Evolutionary conservation across 2,329 filamentous ascomycete species (phyloP).

Genomic region (Stemphylium vesicarium): DNA sequence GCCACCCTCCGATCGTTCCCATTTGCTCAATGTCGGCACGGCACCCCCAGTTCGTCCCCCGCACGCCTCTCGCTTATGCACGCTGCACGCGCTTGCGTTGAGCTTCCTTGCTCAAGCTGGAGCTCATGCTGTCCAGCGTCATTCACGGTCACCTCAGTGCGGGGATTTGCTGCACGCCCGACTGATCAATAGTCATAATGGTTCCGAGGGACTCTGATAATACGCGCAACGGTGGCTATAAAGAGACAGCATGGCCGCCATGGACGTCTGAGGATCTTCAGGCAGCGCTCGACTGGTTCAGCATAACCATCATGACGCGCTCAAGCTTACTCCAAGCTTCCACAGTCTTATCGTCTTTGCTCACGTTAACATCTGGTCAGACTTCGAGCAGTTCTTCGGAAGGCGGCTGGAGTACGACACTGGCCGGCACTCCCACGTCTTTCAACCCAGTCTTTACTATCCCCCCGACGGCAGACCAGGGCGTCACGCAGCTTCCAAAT

Average conservation of each 20-base stretch:
- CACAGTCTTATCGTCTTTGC: slow-evolving; percentile 30
- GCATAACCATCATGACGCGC: slow-evolving; percentile 30
- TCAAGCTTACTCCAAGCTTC: slow-evolving; percentile 33
- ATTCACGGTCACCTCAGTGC: slow-evolving; percentile 17
- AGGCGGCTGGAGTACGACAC: slow-evolving; percentile 29
- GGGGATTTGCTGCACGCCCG: slow-evolving; percentile 6
- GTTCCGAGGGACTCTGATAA: not conserved
- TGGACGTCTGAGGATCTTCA: slow-evolving; percentile 4
- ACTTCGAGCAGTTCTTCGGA: slow-evolving; percentile 26
- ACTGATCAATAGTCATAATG: slow-evolving; percentile 2
- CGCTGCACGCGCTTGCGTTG: not conserved
- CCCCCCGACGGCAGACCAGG: slow-evolving; percentile 44
- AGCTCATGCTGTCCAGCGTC: slow-evolving; percentile 18
- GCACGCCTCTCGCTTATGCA: slow-evolving; percentile 19
- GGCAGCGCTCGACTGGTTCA: slow-evolving; percentile 18
- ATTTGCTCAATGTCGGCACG: slow-evolving; percentile 34
- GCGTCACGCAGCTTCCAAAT: slow-evolving; percentile 61
- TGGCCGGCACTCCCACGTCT: slow-evolving; percentile 38
- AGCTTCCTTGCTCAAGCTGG: not conserved
- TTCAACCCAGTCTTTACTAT: slow-evolving; percentile 47
- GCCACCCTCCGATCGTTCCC: slow-evolving; percentile 6
- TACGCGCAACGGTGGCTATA: slow-evolving; percentile 2
- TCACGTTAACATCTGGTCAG: slow-evolving; percentile 32
- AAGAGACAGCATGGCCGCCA: slow-evolving; percentile 1
- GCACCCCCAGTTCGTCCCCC: slow-evolving; percentile 8